Conservation (phyloP, 306 rosid species). For the Hippophae gyantsensis region DNA sequence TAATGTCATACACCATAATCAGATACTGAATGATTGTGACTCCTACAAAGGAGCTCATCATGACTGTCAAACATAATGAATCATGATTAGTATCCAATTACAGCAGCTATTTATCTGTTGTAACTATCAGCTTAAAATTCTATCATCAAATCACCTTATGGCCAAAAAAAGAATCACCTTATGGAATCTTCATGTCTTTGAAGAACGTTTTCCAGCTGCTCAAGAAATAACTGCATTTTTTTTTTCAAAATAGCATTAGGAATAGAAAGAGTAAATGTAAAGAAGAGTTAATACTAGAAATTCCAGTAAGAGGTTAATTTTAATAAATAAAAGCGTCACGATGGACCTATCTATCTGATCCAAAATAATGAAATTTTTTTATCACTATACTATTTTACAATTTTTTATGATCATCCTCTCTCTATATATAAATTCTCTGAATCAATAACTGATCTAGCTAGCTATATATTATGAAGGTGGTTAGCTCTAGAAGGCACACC, state of each 20-base stretch:
- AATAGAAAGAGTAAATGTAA: not conserved
- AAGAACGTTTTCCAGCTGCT: slow-evolving; percentile 92
- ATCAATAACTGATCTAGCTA: too few species aligned
- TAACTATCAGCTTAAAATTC: slow-evolving; percentile 8
- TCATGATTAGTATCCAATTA: slow-evolving; percentile 8
- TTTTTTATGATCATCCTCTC: too few species aligned
- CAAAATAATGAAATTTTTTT: too few species aligned
- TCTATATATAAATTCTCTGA: too few species aligned
- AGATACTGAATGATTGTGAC: slow-evolving; percentile 84
- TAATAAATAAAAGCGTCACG: too few species aligned
- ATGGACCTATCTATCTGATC: too few species aligned
- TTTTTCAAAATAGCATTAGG: slow-evolving; percentile 19
- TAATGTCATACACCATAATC: slow-evolving; percentile 75
- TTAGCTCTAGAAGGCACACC: too few species aligned
- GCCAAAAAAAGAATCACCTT: slow-evolving; percentile 46
- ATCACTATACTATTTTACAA: too few species aligned
- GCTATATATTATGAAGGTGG: too few species aligned
- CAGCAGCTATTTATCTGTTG: not conserved
- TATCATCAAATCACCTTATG: slow-evolving; percentile 13
- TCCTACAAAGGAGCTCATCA: slow-evolving; percentile 69
- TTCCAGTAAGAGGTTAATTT: not conserved
- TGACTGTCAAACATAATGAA: slow-evolving; percentile 44
- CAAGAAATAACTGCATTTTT: slow-evolving; percentile 73
- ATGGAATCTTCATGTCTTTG: slow-evolving; percentile 83
- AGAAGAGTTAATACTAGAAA: not conserved